A percentile compares a stretch with the other conserved stretches of the same genome.
Evolutionary conservation across 1,284 basidiomycete genomes (phyloP).

Genomic region (Malassezia psittaci): DNA sequence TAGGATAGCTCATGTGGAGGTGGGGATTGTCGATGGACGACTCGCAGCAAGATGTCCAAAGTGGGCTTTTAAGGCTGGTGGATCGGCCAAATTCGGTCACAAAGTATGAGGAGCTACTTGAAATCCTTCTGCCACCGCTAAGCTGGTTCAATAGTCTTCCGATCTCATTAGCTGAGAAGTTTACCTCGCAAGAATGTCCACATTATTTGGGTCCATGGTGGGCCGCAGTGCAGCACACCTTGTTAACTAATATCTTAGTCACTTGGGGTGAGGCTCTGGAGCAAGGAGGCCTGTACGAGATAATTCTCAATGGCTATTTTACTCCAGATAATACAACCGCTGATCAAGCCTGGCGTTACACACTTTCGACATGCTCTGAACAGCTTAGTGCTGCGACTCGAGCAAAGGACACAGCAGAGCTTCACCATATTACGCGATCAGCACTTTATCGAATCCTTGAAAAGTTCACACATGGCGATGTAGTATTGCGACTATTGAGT

Average conservation of each 20-base stretch:
- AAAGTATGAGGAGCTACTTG: conserved; percentile 1
- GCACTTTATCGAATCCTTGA: neutral
- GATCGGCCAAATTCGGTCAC: neutral
- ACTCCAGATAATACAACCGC: neutral
- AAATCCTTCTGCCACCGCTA: neutral
- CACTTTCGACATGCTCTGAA: conserved; percentile 5
- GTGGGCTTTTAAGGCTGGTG: neutral
- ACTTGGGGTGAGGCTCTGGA: conserved; percentile 6
- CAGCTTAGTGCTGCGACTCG: conserved; percentile 5
- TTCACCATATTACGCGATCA: neutral
- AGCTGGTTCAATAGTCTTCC: neutral
- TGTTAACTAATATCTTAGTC: conserved; percentile 5
- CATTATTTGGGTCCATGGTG: conserved; percentile 6
- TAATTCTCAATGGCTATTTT: conserved; percentile 1
- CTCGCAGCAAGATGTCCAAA: neutral
- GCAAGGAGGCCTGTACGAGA: neutral
- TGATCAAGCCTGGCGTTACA: conserved; percentile 3
- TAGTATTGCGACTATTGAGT: neutral
- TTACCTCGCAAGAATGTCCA: neutral
- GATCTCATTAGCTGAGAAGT: neutral
- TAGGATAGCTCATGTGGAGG: conserved; percentile 24
- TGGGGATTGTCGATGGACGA: neutral
- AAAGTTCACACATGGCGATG: neutral
- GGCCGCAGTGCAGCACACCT: conserved; percentile 11
- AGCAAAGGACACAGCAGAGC: neutral